These are phyloP conservation scores for Mucor circinelloides DNA, from an alignment of 371 early-diverging fungal species.

Conservation along the genomic window DNA sequence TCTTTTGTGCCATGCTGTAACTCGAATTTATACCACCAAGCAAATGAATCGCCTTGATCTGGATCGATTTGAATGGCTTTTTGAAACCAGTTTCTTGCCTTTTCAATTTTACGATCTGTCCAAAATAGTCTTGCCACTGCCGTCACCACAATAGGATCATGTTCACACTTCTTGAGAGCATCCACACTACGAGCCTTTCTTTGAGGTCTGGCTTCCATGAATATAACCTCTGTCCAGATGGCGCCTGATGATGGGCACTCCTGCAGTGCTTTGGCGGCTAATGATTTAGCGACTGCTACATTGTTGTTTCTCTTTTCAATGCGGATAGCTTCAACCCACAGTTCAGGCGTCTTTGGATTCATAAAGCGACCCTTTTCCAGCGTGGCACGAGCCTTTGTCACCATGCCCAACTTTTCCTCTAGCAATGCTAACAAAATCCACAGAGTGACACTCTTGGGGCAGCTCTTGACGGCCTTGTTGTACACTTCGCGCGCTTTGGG, in stretches of 20 bases:
- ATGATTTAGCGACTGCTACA: conserved; percentile 69
- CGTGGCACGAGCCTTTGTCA: conserved; percentile 83
- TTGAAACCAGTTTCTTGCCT: conserved; percentile 92
- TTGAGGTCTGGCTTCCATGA: conserved; percentile 86
- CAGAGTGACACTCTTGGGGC: conserved; percentile 77
- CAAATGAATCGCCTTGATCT: conserved; percentile 94
- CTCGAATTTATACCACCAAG: conserved; percentile 95
- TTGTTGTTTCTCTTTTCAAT: conserved; percentile 78
- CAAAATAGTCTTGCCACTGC: conserved; percentile 93
- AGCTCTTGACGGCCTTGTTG: conserved; percentile 75
- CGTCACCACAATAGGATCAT: conserved; percentile 77
- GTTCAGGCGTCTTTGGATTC: conserved; percentile 77
- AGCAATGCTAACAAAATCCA: conserved; percentile 83
- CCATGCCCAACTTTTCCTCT: conserved; percentile 74
- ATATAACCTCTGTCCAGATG: conserved; percentile 89
- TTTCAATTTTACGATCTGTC: conserved; percentile 91
- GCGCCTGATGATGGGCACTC: conserved; percentile 88
- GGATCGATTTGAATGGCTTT: conserved; percentile 83
- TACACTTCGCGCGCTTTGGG: conserved; percentile 78
- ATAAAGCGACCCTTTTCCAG: conserved; percentile 87
- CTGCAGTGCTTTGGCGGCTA: conserved; percentile 89
- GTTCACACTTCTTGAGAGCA: conserved; percentile 90
- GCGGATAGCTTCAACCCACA: conserved; percentile 93
- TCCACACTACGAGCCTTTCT: conserved; percentile 89
- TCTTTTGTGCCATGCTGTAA: conserved; percentile 71